Conservation (phyloP, 495 filamentous ascomycete genomes). For the Venustampulla echinocandica region DNA sequence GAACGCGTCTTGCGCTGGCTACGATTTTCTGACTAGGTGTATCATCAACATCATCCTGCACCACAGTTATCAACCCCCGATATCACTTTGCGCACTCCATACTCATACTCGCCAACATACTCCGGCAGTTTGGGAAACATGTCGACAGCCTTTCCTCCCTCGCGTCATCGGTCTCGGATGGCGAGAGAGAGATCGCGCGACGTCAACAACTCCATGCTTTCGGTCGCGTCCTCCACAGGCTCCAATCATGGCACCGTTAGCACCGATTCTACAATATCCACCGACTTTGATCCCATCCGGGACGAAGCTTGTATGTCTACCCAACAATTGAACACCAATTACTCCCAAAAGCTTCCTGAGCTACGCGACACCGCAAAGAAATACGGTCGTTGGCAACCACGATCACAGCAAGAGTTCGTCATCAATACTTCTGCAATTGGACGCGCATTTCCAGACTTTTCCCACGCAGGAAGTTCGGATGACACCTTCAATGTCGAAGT, state of each 20-base stretch:
- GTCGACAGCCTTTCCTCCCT: too few species aligned
- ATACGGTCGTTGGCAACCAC: constrained; percentile 15
- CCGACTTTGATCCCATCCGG: constrained; percentile 15
- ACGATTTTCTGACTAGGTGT: too few species aligned
- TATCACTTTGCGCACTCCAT: too few species aligned
- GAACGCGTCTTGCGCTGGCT: too few species aligned
- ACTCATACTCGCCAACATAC: too few species aligned
- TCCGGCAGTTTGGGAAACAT: too few species aligned
- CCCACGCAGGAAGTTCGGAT: constrained; percentile 5
- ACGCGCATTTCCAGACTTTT: constrained; percentile 19
- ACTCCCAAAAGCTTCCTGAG: constrained; percentile 13
- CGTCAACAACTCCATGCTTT: constrained; percentile 5
- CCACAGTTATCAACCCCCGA: too few species aligned
- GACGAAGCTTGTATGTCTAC: constrained; percentile 20
- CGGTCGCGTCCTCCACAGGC: constrained; percentile 20
- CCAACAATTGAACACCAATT: too few species aligned
- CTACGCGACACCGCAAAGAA: constrained; percentile 22
- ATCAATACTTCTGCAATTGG: constrained; percentile 20
- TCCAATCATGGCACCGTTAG: constrained; percentile 23
- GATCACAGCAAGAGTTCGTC: constrained; percentile 3
- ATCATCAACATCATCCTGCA: too few species aligned
- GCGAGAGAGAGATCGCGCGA: too few species aligned
- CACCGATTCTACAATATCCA: constrained; percentile 9
- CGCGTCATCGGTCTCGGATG: too few species aligned
- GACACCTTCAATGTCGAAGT: constrained; percentile 11